Percentiles rank a stretch among this genome's conserved stretches.
Conservation (phyloP, 164 flowering plant species). For the Buxus sempervirens region DNA sequence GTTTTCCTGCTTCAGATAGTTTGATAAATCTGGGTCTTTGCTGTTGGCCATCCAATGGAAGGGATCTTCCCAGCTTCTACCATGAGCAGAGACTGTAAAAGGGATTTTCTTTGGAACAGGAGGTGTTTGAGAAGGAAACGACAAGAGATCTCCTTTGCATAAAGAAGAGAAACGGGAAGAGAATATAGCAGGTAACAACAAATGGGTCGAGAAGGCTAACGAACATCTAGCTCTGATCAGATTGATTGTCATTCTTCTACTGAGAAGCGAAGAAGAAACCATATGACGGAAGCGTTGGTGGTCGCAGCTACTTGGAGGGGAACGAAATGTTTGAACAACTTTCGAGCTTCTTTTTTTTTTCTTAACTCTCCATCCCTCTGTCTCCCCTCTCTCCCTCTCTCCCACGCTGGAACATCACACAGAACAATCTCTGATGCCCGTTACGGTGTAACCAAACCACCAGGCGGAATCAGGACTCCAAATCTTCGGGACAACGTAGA, state of each 20-base stretch:
- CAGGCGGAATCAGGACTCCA: no score
- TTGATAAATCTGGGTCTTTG: constrained; percentile 62
- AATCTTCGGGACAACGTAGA: no score
- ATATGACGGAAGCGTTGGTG: constrained; percentile 8
- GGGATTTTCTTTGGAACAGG: constrained; percentile 71
- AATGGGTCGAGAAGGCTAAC: constrained; percentile 10
- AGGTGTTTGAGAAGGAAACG: constrained; percentile 29
- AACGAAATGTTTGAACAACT: neutral
- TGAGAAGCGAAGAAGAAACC: constrained; percentile 14
- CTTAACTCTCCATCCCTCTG: no score
- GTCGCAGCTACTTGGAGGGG: constrained; percentile 4
- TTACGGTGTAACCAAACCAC: no score
- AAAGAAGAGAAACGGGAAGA: constrained; percentile 33
- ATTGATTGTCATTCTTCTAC: constrained; percentile 7
- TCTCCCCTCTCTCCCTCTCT: no score
- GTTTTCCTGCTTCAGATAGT: constrained; percentile 60
- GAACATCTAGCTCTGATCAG: constrained; percentile 11
- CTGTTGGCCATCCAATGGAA: constrained; percentile 85
- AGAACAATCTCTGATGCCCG: no score
- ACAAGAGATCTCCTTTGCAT: constrained; percentile 27
- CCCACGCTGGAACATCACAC: no score
- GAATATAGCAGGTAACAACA: constrained; percentile 17
- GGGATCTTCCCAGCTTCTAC: constrained; percentile 67
- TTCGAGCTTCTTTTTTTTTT: no score
- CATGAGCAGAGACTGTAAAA: constrained; percentile 57